Base-by-base conservation (phyloP, 257 asterid genomes). In the Lycium ferocissimum region DNA sequence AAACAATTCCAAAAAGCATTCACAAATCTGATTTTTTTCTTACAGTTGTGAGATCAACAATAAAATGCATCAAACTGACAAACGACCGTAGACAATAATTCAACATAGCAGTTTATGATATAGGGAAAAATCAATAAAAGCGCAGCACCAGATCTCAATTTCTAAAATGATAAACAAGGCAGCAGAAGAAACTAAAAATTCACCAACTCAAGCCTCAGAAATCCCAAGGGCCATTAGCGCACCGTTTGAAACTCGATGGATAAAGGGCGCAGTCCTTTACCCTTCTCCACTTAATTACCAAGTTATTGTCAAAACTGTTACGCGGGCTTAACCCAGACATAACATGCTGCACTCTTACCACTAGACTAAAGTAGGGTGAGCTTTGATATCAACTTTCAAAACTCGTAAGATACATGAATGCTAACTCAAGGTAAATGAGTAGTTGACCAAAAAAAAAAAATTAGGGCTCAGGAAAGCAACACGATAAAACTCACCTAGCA, bases 201-300 rank as follows among this genome's bases (percentile, higher is more conserved):
- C 59, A 75, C 43, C 12, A 53, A 75, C 81, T 56, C 62, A 22
- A 49, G n/a, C 81, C 81, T 75, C 6, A 45, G 58, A 72, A 72
- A 72, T 72, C 58, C 10, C 38, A 45, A 72, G 80, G 58, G 80
- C 58, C 58, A 43, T 72, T 72, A 47, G 57, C 5, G 80, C 37
- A 73, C 7, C 0, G 20, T 47, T 73, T 14, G 7, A 47, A 47
- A 73, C 40, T 20, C 81, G 3, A 73, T 5, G 58, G 6, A 72
- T 43, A 72, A 73, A n/a, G n/a, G 38, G 18, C 40, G 2, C 12
- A 3, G 6, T 59, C n/a, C 20, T 73, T 57, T 45, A 47, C 59
- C 40, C 59, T 20, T 20, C 59, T 20, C 40, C 12, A 4, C 59
- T 20, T 73, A 73, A 20, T 73, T 73, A 73, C 40, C 40, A 73